Base-by-base conservation (phyloP, 106 monocot genomes). In the Ottelia alismoides region DNA sequence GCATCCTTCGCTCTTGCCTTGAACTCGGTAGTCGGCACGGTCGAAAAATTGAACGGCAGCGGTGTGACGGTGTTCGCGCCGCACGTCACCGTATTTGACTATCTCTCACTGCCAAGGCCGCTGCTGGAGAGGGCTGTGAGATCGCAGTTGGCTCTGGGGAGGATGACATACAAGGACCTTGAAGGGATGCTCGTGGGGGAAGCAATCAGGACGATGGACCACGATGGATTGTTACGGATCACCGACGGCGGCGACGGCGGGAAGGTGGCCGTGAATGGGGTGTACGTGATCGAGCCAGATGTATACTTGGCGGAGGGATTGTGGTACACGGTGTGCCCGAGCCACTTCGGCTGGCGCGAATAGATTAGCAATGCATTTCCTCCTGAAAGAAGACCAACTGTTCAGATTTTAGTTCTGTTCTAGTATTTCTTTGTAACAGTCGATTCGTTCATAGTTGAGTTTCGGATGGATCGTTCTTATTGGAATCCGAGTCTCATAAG, bases 31-130 rank as follows among this genome's bases (percentile, higher is more conserved):
- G 11, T 51, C 22, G 51, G 5, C 7, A 6, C 22, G 6, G 7
- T 22, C 17, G 23, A 2, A 1, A 16, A 16, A n/a, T n/a, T n/a
- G 22, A 11, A 11, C 1, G 24, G 7, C 11, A 25, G 51, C 1
- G 21, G 23, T 7, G 51, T 51, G 23, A 51, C 51, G 4, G 51
- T 51, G 20, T 51, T 51, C 23, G 51, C 51, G 22, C 51, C 51
- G 21, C 22, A 25, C 10, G 22, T 11, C 9, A 25, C 22, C 24
- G 51, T 22, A 1, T 51, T 51, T 1, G 24, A 25, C 10, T 25
- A 51, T 25, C 24, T 51, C 24, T 22, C 51, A 3, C 9, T 6
- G 25, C 25, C 51, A 9, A 5, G 4, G 51, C 51, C 1, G 51
- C 25, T 51, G 51, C 51, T 51, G 21, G 22, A 51, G 51, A 51